Percentiles rank a stretch among this genome's conserved stretches.
Conservation (phyloP, 2,329 filamentous ascomycete species). For the Colletotrichum acutatum region DNA sequence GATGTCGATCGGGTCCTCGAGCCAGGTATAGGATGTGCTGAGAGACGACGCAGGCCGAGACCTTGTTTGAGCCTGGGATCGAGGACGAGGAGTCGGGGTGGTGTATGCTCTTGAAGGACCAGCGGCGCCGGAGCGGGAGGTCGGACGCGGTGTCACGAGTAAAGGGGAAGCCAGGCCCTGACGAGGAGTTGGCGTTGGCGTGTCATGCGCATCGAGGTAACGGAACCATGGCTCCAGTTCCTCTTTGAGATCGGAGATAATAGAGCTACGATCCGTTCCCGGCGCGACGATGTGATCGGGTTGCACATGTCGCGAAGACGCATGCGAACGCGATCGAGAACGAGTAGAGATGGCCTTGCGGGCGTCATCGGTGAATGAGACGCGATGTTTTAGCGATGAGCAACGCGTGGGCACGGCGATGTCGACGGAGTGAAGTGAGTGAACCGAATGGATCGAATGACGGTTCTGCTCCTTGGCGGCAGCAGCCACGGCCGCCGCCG, state of each 20-base stretch:
- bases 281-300: slow-evolving; percentile 14
- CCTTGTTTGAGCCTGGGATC: slow-evolving; percentile 20
- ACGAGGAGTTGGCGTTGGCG: background rate
- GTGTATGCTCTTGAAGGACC: slow-evolving; percentile 1
- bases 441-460: slow-evolving; percentile 15
- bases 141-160: slow-evolving; percentile 17
- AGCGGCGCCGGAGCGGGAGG: background rate
- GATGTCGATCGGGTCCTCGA: slow-evolving; percentile 34
- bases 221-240: slow-evolving; percentile 37
- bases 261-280: slow-evolving; percentile 13
- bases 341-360: slow-evolving; percentile 22
- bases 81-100: slow-evolving; percentile 6
- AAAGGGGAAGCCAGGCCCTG: slow-evolving; percentile 20
- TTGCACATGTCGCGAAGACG: background rate
- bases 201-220: slow-evolving; percentile 32
- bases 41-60: slow-evolving; percentile 22
- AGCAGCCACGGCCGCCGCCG: background rate
- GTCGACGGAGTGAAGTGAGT: slow-evolving; percentile 13
- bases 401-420: slow-evolving; percentile 32
- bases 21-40: slow-evolving; percentile 35
- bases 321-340: slow-evolving; percentile 17
- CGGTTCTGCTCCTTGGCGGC: slow-evolving; percentile 12
- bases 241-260: slow-evolving; percentile 35
- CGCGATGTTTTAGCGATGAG: slow-evolving; percentile 32
- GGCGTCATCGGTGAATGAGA: slow-evolving; percentile 26